These are phyloP conservation scores for Sporothrix luriei DNA, from an alignment of 2,329 filamentous ascomycete species.

Conservation along the genomic window DNA sequence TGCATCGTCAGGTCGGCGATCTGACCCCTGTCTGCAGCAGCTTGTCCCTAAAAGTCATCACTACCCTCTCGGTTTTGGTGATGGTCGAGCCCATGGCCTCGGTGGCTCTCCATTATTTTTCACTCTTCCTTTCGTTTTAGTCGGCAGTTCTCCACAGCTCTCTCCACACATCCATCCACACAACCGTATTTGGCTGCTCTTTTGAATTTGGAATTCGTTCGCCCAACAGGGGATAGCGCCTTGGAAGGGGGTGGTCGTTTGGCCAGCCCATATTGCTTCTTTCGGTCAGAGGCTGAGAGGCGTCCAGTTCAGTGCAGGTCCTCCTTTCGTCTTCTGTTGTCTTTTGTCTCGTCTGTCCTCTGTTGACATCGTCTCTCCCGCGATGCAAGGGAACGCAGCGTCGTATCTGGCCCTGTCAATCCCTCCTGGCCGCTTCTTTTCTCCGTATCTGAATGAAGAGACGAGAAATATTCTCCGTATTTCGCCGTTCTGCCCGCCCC, in stretches of 20 bases:
- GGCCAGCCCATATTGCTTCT: constrained; percentile 26
- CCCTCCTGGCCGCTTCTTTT: not conserved
- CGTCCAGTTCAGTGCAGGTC: not conserved
- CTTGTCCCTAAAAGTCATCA: not conserved
- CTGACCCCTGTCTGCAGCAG: constrained; percentile 21
- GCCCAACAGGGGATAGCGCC: constrained; percentile 3
- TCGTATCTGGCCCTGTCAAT: constrained; percentile 25
- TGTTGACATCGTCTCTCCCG: not conserved
- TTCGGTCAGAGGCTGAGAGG: not conserved
- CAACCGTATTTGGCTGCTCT: not conserved
- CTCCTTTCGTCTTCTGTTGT: no score
- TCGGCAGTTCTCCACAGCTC: not conserved
- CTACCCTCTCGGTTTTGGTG: not conserved
- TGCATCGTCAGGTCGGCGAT: constrained; percentile 25
- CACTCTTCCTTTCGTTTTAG: not conserved
- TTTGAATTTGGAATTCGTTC: constrained; percentile 23
- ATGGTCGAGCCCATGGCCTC: not conserved
- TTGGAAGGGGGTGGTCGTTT: constrained; percentile 8
- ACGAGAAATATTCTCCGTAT: constrained; percentile 16
- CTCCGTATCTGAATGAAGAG: not conserved
- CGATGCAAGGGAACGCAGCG: constrained; percentile 22
- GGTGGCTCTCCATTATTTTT: not conserved
- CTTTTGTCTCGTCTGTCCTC: not conserved
- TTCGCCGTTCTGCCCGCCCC: not conserved
- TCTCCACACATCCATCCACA: constrained; percentile 17